A percentile compares a stretch with the other conserved stretches of the same genome.
Evolutionary conservation across 192 early-diverging fungal species (phyloP).

Genomic region (Entomortierella beljakovae): DNA sequence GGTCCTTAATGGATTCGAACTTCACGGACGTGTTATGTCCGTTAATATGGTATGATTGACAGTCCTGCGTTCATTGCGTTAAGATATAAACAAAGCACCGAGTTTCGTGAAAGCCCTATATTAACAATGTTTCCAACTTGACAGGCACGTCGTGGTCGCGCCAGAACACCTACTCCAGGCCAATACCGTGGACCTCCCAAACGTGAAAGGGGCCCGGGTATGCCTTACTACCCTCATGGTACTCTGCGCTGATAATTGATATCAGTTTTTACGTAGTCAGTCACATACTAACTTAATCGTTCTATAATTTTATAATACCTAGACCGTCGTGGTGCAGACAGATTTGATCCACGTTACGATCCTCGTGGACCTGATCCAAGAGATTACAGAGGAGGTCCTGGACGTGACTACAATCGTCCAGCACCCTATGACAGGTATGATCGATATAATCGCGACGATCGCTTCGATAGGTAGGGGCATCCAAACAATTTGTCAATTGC

Average conservation of each 20-base stretch:
- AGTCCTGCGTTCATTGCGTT: constrained; percentile 36
- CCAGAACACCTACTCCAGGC: constrained; percentile 84
- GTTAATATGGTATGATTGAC: constrained; percentile 71
- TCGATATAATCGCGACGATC: constrained; percentile 29
- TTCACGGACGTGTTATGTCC: constrained; percentile 85
- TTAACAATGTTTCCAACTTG: neutral
- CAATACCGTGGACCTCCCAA: constrained; percentile 84
- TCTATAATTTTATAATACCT: neutral
- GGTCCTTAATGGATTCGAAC: constrained; percentile 72
- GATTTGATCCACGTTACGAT: constrained; percentile 61
- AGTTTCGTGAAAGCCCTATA: neutral
- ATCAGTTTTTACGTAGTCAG: too few species aligned
- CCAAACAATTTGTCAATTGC: constrained; percentile 38
- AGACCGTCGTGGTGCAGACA: constrained; percentile 54
- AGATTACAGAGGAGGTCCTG: constrained; percentile 44
- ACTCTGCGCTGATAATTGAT: constrained; percentile 10
- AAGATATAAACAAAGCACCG: neutral
- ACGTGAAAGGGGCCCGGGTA: constrained; percentile 56
- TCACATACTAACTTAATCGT: neutral
- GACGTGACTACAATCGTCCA: constrained; percentile 50
- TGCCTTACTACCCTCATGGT: constrained; percentile 25
- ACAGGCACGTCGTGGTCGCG: constrained; percentile 74
- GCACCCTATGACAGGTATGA: constrained; percentile 54
- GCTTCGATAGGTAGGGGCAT: constrained; percentile 37
- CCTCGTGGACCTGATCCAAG: constrained; percentile 56